These are phyloP conservation scores for Talaromyces wortmannii DNA, from an alignment of 495 filamentous ascomycete genomes.

Conservation along the genomic window DNA sequence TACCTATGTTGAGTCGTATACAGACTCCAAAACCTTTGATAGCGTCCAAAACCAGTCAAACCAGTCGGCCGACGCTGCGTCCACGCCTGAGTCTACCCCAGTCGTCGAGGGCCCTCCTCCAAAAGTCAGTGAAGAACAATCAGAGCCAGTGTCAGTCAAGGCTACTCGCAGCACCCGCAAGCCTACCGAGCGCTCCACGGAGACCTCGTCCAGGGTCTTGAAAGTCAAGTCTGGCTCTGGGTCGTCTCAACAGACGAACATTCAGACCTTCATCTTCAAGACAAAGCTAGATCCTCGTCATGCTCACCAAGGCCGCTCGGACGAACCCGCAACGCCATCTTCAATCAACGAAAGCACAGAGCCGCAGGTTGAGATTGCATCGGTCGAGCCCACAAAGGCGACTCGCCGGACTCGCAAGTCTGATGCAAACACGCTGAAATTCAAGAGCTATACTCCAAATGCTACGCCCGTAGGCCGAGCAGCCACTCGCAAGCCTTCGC, in stretches of 20 bases:
- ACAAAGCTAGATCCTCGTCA: conserved; percentile 4
- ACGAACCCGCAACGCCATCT: background rate
- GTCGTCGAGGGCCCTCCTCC: background rate
- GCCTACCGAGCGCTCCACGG: background rate
- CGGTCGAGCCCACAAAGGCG: conserved; percentile 6
- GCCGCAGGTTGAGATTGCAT: background rate
- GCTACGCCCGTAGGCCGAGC: background rate
- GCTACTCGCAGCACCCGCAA: conserved; percentile 1
- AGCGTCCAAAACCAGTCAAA: background rate
- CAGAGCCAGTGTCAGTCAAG: background rate
- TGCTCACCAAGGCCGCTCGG: background rate
- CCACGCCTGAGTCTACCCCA: background rate
- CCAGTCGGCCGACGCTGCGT: background rate
- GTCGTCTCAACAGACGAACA: conserved; percentile 2
- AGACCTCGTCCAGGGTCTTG: conserved; percentile 2
- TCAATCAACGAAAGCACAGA: background rate
- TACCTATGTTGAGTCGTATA: conserved; percentile 4
- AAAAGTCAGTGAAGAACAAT: background rate
- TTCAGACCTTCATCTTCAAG: conserved; percentile 6
- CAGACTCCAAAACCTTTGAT: conserved; percentile 1
- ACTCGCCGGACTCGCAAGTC: conserved; percentile 12
- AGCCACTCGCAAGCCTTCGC: background rate
- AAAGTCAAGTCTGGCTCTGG: conserved; percentile 5
- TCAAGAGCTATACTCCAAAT: conserved; percentile 5
- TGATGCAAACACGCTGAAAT: conserved; percentile 1